phyloP scores from a whole-genome alignment of 345 rosid species.

The Eucalyptus shirleyi region DNA sequence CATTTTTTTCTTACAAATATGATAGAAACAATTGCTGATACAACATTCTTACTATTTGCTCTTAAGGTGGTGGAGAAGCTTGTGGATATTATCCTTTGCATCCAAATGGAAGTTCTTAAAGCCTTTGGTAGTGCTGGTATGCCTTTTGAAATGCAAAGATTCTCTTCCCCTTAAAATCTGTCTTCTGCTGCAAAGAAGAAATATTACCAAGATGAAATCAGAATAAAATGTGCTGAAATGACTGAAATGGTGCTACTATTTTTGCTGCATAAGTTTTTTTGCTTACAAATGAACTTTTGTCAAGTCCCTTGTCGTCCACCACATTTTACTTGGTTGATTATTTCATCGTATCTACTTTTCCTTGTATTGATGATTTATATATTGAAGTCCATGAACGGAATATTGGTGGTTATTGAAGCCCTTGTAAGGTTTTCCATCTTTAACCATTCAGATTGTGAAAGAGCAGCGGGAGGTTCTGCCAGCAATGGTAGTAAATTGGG shows the following conservation, averaged over 20 bases:
- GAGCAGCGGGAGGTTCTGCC: background rate
- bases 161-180: background rate
- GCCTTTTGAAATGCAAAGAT: background rate
- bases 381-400: background rate
- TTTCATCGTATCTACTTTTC: background rate
- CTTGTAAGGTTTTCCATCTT: background rate
- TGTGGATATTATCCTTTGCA: conserved; percentile 76
- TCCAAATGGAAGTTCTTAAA: conserved; percentile 85
- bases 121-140: conserved; percentile 82
- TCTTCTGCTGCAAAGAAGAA: background rate
- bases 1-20: background rate
- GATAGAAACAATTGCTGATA: background rate
- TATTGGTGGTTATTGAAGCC: background rate
- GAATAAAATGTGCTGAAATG: background rate
- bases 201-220: background rate
- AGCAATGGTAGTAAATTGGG: conserved; percentile 20
- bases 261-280: background rate
- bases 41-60: background rate
- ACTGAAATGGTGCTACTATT: background rate
- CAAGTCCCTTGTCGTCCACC: background rate
- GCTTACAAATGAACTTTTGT: background rate
- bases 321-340: background rate
- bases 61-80: conserved; percentile 91
- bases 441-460: conserved; percentile 42
- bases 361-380: background rate